Evolutionary conservation across 805 yeast species (phyloP).

Genomic region (Candida silvicultrix): DNA sequence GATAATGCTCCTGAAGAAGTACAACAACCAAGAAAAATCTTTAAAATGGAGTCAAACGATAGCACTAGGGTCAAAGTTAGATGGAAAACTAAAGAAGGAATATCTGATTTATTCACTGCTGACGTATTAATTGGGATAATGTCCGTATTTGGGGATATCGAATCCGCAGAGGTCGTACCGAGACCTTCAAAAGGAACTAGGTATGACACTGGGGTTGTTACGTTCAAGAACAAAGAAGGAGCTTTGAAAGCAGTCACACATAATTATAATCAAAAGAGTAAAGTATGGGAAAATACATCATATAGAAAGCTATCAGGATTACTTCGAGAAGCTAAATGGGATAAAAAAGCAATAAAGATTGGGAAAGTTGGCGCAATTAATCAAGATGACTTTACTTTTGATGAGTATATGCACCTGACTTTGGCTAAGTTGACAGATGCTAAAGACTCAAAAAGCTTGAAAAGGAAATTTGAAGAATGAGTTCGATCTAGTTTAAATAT

Average conservation of each 20-base stretch:
- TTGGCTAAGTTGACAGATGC: neutral
- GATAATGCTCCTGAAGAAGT: neutral
- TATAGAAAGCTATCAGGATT: constrained; percentile 16
- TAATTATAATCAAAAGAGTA: constrained; percentile 8
- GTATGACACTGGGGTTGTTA: constrained; percentile 13
- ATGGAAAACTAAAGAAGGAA: constrained; percentile 19
- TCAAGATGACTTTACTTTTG: constrained; percentile 8
- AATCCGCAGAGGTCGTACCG: constrained; percentile 6
- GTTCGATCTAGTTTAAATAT: neutral
- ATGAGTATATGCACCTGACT: neutral
- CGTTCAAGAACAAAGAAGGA: constrained; percentile 2
- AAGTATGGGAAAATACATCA: constrained; percentile 15
- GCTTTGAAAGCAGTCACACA: constrained; percentile 12
- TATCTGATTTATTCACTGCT: constrained; percentile 13
- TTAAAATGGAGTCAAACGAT: neutral
- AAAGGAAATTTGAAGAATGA: neutral
- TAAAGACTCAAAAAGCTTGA: neutral
- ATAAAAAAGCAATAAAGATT: neutral
- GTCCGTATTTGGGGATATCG: constrained; percentile 18
- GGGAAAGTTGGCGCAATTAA: constrained; percentile 1
- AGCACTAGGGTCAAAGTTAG: constrained; percentile 12
- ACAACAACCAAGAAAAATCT: neutral
- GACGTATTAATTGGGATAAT: constrained; percentile 18
- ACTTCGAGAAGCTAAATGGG: constrained; percentile 15
- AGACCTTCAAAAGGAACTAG: constrained; percentile 8